These are phyloP conservation scores for Glarea lozoyensis DNA, from an alignment of 495 filamentous ascomycete species.

Conservation along the genomic window DNA sequence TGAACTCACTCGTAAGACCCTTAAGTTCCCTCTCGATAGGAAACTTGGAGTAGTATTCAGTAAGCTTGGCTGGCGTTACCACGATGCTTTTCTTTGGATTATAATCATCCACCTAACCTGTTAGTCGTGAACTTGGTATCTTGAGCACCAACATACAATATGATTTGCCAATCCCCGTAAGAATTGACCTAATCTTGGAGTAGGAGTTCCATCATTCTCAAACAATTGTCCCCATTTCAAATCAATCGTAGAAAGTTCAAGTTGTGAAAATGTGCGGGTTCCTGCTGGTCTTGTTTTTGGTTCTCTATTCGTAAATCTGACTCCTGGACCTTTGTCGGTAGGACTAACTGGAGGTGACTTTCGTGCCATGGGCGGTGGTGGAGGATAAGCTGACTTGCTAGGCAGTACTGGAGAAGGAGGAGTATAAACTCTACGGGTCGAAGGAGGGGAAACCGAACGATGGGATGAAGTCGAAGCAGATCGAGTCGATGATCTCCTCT, in stretches of 20 bases:
- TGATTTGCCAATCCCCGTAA: slow-evolving; percentile 70
- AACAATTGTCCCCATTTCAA: slow-evolving; percentile 73
- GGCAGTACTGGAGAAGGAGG: slow-evolving; percentile 18
- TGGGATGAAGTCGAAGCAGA: slow-evolving; percentile 20
- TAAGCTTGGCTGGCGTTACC: slow-evolving; percentile 74
- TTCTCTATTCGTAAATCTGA: slow-evolving; percentile 18
- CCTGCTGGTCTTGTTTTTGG: slow-evolving; percentile 6
- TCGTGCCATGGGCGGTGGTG: slow-evolving; percentile 8
- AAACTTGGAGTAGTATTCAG: slow-evolving; percentile 64
- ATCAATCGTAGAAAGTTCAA: slow-evolving; percentile 23
- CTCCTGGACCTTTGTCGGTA: slow-evolving; percentile 13
- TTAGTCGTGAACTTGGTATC: slow-evolving; percentile 18
- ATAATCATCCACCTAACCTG: slow-evolving; percentile 65
- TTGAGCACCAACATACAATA: slow-evolving; percentile 45
- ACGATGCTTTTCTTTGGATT: slow-evolving; percentile 65
- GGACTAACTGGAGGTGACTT: slow-evolving; percentile 17
- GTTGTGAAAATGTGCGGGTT: slow-evolving; percentile 9
- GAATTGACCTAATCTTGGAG: slow-evolving; percentile 58
- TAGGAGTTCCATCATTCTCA: slow-evolving; percentile 57
- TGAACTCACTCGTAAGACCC: slow-evolving; percentile 27
- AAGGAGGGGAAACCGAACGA: too few species aligned
- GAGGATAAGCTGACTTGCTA: neutral
- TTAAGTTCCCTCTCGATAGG: slow-evolving; percentile 48
- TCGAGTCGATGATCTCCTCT: slow-evolving; percentile 12
- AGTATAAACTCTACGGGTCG: slow-evolving; percentile 14